Evolutionary conservation across 2,329 filamentous ascomycete species (phyloP).

Genomic region (Penicillium palitans): DNA sequence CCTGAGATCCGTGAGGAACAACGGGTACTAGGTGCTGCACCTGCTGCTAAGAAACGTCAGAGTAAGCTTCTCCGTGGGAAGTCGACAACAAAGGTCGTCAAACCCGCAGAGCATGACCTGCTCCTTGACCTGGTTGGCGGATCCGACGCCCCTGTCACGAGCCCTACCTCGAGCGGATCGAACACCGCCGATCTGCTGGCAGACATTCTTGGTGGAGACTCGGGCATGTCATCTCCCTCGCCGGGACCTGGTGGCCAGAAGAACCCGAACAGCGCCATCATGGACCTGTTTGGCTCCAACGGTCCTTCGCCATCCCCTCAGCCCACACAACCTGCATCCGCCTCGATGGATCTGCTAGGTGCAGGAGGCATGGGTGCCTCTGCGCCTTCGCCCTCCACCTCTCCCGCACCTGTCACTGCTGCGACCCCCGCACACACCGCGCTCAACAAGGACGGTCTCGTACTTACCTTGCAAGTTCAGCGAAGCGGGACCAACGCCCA

Average conservation of each 20-base stretch:
- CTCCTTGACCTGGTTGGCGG: constrained; percentile 91
- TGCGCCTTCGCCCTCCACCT: constrained; percentile 43
- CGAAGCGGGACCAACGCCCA: constrained; percentile 70
- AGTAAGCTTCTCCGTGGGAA: constrained; percentile 67
- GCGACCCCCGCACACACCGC: constrained; percentile 61
- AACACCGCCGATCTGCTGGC: constrained; percentile 86
- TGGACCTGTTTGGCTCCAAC: constrained; percentile 76
- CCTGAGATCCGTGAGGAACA: constrained; percentile 97
- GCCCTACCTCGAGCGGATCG: constrained; percentile 56
- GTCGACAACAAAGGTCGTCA: constrained; percentile 72
- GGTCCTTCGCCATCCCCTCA: constrained; percentile 50
- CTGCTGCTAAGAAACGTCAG: constrained; percentile 63
- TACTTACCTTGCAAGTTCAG: constrained; percentile 79
- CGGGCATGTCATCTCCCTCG: constrained; percentile 56
- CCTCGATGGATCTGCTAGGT: constrained; percentile 37
- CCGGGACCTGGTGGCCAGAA: constrained; percentile 55
- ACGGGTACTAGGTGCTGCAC: constrained; percentile 81
- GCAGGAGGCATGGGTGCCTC: constrained; percentile 43
- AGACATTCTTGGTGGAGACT: constrained; percentile 79
- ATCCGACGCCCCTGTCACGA: constrained; percentile 60
- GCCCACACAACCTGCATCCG: constrained; percentile 48
- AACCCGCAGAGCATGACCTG: constrained; percentile 87
- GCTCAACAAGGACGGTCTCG: constrained; percentile 83
- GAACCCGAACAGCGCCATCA: constrained; percentile 61
- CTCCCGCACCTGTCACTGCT: constrained; percentile 52